A percentile compares a stretch with the other conserved stretches of the same genome.
Evolutionary conservation across 805 yeast genomes (phyloP).

Genomic region (Saccharomycopsis schoenii): DNA sequence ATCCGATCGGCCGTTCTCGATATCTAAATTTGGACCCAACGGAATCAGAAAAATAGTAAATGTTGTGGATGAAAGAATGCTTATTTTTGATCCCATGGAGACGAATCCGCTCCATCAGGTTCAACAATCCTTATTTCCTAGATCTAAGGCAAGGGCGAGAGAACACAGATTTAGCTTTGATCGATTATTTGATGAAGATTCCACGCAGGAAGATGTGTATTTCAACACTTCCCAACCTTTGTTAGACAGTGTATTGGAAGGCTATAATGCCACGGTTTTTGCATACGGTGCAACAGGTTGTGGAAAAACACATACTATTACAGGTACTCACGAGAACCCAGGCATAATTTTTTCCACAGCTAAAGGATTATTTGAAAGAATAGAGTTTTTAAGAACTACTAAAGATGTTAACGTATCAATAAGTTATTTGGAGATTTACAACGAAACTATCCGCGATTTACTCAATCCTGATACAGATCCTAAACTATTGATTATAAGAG

Average conservation of each 20-base stretch:
- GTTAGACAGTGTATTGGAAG: slow-evolving; percentile 67
- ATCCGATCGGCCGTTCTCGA: neutral
- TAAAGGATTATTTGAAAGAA: slow-evolving; percentile 58
- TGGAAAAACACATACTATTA: slow-evolving; percentile 90
- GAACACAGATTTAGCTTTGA: slow-evolving; percentile 83
- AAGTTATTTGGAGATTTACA: slow-evolving; percentile 80
- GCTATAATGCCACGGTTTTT: slow-evolving; percentile 83
- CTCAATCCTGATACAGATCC: slow-evolving; percentile 44
- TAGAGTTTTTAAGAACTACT: slow-evolving; percentile 46
- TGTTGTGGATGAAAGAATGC: slow-evolving; percentile 77
- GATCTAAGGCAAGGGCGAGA: slow-evolving; percentile 37
- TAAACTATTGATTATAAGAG: slow-evolving; percentile 52
- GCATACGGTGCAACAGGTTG: slow-evolving; percentile 98
- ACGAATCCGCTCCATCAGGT: slow-evolving; percentile 46
- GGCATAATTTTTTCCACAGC: slow-evolving; percentile 75
- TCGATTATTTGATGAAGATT: slow-evolving; percentile 54
- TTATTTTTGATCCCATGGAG: slow-evolving; percentile 79
- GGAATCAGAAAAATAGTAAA: slow-evolving; percentile 63
- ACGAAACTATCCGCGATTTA: slow-evolving; percentile 78
- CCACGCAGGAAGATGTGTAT: slow-evolving; percentile 62
- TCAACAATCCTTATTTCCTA: slow-evolving; percentile 35
- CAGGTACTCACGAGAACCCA: slow-evolving; percentile 63
- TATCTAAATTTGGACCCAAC: slow-evolving; percentile 26
- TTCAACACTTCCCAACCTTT: slow-evolving; percentile 58
- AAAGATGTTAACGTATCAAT: slow-evolving; percentile 51